Percentiles rank a stretch among this genome's conserved stretches.
These are phyloP conservation scores for Asterionellopsis glacialis DNA, from an alignment of 108 stramenopile species.

Conservation along the genomic window DNA sequence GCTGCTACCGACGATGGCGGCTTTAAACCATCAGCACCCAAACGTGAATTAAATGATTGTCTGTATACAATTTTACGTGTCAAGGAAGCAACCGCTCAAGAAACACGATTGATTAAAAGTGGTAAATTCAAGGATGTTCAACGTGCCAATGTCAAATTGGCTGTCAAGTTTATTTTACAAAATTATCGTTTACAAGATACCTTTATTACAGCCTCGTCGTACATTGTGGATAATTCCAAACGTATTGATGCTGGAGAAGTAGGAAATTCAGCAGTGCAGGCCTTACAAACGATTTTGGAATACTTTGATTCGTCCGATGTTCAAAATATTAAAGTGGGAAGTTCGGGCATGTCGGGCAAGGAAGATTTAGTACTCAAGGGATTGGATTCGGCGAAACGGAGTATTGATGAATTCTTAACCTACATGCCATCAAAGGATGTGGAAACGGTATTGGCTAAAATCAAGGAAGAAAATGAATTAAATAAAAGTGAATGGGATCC, in stretches of 20 bases:
- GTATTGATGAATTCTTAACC: conserved; percentile 72
- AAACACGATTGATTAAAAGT: conserved; percentile 69
- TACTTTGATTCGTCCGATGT: conserved; percentile 86
- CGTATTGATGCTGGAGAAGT: conserved; percentile 53
- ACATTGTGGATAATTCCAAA: conserved; percentile 34
- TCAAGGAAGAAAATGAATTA: conserved; percentile 72
- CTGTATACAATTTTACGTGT: conserved; percentile 74
- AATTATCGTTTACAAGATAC: conserved; percentile 76
- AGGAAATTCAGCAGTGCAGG: conserved; percentile 64
- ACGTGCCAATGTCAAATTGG: conserved; percentile 86
- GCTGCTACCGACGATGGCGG: no score
- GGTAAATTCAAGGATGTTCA: conserved; percentile 89
- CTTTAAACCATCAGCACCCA: conserved; percentile 2
- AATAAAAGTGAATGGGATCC: conserved; percentile 80
- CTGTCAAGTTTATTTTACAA: conserved; percentile 79
- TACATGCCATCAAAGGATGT: conserved; percentile 66
- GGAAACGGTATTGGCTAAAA: conserved; percentile 30
- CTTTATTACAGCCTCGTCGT: conserved; percentile 63
- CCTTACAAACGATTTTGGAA: conserved; percentile 78
- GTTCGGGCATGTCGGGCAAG: conserved; percentile 44
- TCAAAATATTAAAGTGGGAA: conserved; percentile 72
- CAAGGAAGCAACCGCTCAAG: conserved; percentile 79
- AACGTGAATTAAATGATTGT: conserved; percentile 2
- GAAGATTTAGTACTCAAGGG: conserved; percentile 70
- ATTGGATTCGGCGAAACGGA: conserved; percentile 45